A percentile compares a stretch with the other conserved stretches of the same genome.
Evolutionary conservation across 1,284 basidiomycete species (phyloP).

Genomic region (Cryptococcus jaspeensis): DNA sequence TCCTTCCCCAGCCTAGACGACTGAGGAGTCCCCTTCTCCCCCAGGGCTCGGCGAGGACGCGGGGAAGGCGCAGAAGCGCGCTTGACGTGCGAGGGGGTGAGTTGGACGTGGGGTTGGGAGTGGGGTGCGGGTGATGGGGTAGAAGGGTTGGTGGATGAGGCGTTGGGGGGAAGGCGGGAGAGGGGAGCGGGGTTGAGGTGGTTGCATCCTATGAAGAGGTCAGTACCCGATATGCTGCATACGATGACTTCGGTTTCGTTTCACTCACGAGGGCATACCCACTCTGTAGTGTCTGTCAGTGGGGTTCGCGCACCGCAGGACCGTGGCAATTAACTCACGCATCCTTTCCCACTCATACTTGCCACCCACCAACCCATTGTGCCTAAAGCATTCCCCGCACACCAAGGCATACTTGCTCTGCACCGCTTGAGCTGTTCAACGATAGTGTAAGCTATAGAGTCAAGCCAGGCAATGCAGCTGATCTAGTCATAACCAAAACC

Average conservation of each 20-base stretch:
- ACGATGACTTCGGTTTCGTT: too few relatives aligned
- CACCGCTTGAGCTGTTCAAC: slow-evolving; percentile 45
- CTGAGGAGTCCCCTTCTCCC: slow-evolving; percentile 31
- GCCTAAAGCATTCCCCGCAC: slow-evolving; percentile 85
- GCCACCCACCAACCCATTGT: slow-evolving; percentile 88
- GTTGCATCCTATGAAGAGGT: slow-evolving; percentile 35
- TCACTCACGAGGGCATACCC: slow-evolving; percentile 46
- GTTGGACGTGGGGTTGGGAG: background rate
- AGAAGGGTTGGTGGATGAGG: background rate
- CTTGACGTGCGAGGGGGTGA: slow-evolving; percentile 5
- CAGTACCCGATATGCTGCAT: too few relatives aligned
- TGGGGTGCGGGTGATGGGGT: background rate
- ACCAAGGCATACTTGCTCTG: slow-evolving; percentile 82
- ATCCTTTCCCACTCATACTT: slow-evolving; percentile 83
- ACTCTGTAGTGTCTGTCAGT: slow-evolving; percentile 33
- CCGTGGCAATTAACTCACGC: slow-evolving; percentile 61
- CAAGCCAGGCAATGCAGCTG: background rate
- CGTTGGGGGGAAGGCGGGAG: slow-evolving; percentile 14
- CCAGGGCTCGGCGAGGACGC: slow-evolving; percentile 18
- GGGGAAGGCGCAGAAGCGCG: slow-evolving; percentile 16
- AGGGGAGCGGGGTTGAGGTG: slow-evolving; percentile 46
- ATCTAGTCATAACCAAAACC: slow-evolving; percentile 9
- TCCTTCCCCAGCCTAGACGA: slow-evolving; percentile 39
- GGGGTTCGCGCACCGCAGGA: background rate
- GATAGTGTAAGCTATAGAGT: too few relatives aligned